Conservation (phyloP, 164 flowering plant genomes). For the Umbellularia californica region DNA sequence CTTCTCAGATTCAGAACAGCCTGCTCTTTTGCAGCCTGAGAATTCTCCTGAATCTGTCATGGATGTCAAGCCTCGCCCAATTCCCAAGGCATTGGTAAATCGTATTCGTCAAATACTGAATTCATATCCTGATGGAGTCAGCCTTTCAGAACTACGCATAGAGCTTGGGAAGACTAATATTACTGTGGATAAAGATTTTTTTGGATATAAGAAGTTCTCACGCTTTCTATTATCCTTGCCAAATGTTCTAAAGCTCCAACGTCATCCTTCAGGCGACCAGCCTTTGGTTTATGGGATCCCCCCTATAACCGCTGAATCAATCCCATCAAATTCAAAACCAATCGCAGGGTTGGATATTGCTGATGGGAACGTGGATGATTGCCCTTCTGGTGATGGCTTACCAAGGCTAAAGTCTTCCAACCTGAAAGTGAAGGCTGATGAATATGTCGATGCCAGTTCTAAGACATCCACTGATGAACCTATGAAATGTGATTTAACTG, state of each 20-base stretch:
- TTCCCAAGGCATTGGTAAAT: constrained; percentile 47
- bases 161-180: constrained; percentile 40
- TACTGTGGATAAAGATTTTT: constrained; percentile 45
- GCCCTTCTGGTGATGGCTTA: neutral
- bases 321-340: constrained; percentile 16
- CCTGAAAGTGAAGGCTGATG: neutral
- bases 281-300: constrained; percentile 25
- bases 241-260: constrained; percentile 36
- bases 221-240: constrained; percentile 62
- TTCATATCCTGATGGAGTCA: constrained; percentile 53
- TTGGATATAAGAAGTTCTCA: constrained; percentile 72
- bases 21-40: constrained; percentile 19
- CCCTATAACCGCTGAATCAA: constrained; percentile 24
- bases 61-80: constrained; percentile 34
- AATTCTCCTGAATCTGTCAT: constrained; percentile 26
- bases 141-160: constrained; percentile 42
- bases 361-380: constrained; percentile 6
- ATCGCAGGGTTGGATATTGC: constrained; percentile 11
- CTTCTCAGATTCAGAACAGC: constrained; percentile 27
- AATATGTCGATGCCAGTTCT: neutral
- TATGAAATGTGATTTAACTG: constrained; percentile 10
- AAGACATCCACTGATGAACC: neutral
- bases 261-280: constrained; percentile 20
- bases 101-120: constrained; percentile 45
- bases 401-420: neutral